Evolutionary conservation across 352 stramenopile genomes (phyloP).

Genomic region (Pythium angustatum): DNA sequence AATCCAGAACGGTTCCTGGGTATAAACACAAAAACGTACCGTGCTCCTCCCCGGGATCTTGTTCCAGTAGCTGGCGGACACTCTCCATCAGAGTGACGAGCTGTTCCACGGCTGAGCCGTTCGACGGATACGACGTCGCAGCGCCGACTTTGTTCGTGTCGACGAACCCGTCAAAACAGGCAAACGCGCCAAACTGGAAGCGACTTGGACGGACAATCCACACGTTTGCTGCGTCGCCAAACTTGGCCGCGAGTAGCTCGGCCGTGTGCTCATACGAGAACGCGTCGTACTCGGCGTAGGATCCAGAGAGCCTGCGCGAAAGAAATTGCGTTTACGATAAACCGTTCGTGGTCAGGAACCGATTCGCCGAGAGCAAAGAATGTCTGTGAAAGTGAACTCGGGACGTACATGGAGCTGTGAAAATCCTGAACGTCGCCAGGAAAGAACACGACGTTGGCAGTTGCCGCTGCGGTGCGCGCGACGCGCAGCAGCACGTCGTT

Average conservation of each 20-base stretch:
- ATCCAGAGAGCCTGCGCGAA: conserved; percentile 19
- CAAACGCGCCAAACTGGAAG: conserved; percentile 49
- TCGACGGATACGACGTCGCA: conserved; percentile 40
- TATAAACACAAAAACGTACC: background rate
- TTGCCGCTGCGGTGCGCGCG: conserved; percentile 13
- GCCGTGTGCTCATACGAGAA: conserved; percentile 58
- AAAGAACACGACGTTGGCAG: conserved; percentile 67
- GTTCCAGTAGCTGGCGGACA: conserved; percentile 8
- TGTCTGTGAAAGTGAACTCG: background rate
- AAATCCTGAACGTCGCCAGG: conserved; percentile 70
- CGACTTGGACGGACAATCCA: conserved; percentile 56
- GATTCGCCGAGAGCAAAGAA: background rate
- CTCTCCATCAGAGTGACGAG: conserved; percentile 22
- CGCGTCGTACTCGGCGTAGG: conserved; percentile 46
- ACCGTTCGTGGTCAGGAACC: conserved; percentile 3
- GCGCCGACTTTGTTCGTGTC: conserved; percentile 55
- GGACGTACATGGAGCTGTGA: conserved; percentile 41
- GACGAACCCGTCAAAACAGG: conserved; percentile 70
- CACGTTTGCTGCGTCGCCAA: conserved; percentile 51
- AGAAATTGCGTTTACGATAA: conserved; percentile 8
- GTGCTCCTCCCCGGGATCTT: conserved; percentile 5
- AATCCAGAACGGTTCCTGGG: background rate
- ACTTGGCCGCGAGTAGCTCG: conserved; percentile 49
- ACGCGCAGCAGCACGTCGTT: conserved; percentile 57
- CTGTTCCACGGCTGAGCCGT: conserved; percentile 23